Conservation (phyloP, 164 flowering plant species). For the Chimonanthus salicifolius region DNA sequence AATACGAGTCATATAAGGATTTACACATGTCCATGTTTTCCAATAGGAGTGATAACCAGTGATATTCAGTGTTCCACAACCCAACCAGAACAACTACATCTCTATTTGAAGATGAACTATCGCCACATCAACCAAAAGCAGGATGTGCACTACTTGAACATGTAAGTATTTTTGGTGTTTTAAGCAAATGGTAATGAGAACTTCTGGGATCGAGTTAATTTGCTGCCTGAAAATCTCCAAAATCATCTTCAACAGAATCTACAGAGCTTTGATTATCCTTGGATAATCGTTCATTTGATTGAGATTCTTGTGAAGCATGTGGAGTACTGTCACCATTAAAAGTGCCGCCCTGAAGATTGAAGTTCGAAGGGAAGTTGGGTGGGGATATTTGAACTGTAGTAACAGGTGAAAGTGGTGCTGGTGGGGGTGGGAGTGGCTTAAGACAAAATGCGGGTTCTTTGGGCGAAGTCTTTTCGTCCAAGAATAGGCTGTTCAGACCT, state of each 20-base stretch:
- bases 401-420: conserved; percentile 57
- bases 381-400: conserved; percentile 30
- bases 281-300: conserved; percentile 19
- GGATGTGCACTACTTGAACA: conserved; percentile 8
- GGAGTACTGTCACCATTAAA: conserved; percentile 16
- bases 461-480: conserved; percentile 42
- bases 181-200: conserved; percentile 25
- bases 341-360: conserved; percentile 23
- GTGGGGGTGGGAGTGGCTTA: conserved; percentile 84
- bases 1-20: not conserved
- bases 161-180: not conserved
- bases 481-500: conserved; percentile 48
- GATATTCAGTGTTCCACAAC: not conserved
- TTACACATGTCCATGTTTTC: too few species aligned
- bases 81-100: not conserved
- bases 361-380: conserved; percentile 20
- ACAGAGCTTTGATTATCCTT: conserved; percentile 24
- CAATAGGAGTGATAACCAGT: not conserved
- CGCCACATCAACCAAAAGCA: conserved; percentile 8
- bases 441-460: conserved; percentile 37
- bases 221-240: conserved; percentile 95
- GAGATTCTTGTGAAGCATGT: conserved; percentile 15
- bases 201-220: conserved; percentile 17
- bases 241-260: conserved; percentile 72
- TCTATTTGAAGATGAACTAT: not conserved